phyloP scores from a whole-genome alignment of 345 rosid species.

The Syzygium jambos region DNA sequence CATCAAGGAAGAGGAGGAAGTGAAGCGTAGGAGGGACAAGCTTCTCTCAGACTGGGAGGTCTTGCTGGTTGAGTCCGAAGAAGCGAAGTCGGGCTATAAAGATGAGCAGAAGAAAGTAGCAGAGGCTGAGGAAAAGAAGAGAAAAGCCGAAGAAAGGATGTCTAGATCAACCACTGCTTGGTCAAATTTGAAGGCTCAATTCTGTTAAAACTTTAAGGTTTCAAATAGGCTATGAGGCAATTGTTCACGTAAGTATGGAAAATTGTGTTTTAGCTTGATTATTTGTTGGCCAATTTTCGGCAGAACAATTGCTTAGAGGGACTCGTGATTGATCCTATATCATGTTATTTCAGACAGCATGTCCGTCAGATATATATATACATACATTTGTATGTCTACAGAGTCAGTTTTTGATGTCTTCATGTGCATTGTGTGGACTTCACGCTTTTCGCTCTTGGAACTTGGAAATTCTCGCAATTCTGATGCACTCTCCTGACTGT shows the following conservation, averaged over 20 bases:
- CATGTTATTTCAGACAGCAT: background rate
- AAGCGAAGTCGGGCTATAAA: background rate
- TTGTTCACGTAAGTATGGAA: background rate
- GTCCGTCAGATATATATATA: background rate
- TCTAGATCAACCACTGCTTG: slow-evolving; percentile 1
- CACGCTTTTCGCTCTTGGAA: background rate
- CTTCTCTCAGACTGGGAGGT: background rate
- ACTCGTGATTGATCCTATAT: background rate
- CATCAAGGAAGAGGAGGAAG: slow-evolving; percentile 6
- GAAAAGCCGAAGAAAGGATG: background rate
- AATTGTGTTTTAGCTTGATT: background rate
- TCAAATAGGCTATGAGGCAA: background rate
- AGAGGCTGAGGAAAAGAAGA: background rate
- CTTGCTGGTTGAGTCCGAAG: background rate
- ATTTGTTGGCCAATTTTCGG: background rate
- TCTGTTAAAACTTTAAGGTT: background rate
- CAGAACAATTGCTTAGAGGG: background rate
- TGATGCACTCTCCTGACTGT: background rate
- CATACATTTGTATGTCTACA: background rate
- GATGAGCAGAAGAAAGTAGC: background rate
- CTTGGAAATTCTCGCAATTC: background rate
- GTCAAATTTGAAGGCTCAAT: slow-evolving; percentile 5
- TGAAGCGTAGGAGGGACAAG: background rate
- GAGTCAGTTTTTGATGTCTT: background rate
- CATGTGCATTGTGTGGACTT: background rate